Evolutionary conservation across 1,284 basidiomycete species (phyloP), one percentile per base, ranked within the genome.

Genomic region (Puccinia novopanici): DNA sequence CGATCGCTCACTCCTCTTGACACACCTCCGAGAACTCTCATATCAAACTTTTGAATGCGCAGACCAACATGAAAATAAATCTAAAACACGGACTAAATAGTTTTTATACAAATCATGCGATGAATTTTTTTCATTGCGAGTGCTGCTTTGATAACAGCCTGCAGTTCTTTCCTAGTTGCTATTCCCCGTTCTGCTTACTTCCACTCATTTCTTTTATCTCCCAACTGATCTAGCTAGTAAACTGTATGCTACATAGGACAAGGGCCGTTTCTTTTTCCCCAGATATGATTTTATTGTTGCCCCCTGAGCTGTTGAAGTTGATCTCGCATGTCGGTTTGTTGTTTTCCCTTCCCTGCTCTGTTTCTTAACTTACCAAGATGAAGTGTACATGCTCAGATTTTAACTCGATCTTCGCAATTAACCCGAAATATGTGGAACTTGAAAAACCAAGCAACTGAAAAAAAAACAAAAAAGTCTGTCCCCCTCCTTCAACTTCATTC

Each of bases 61-160:
- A n/a, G n/a, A n/a, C n/a, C 42, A 40, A 63, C 3, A 42, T 40
- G 22, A 15, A 63, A 63, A 19, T 37, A 22, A 40, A 42, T 63
- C n/a, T 40, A 63, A 63, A 40, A 63, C 34, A 63, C 61, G 61
- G 61, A 63, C 61, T 37, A 63, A 17, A 63, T 63, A 63, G 40
- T 9, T n/a, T 40, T 63, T n/a, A 40, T 63, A 15, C 34, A 22
- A 63, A 42, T 63, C 61, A 40, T 40, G 40, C 17, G 37, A n/a
- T 19, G 2, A 63, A 42, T 37, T 37, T n/a, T n/a, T n/a, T 37
- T 34, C 34, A 34, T 34, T 34, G 34, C 30, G 19, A 12, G 30
- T 37, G 30, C 34, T 61, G 30, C 59, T 61, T 34, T 61, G 59
- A 37, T 37, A 61, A 61, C 30, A 8, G 34, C 30, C 5, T 61